phyloP scores from a whole-genome alignment of 2,329 filamentous ascomycete species.

The Trichoderma lentiforme region DNA sequence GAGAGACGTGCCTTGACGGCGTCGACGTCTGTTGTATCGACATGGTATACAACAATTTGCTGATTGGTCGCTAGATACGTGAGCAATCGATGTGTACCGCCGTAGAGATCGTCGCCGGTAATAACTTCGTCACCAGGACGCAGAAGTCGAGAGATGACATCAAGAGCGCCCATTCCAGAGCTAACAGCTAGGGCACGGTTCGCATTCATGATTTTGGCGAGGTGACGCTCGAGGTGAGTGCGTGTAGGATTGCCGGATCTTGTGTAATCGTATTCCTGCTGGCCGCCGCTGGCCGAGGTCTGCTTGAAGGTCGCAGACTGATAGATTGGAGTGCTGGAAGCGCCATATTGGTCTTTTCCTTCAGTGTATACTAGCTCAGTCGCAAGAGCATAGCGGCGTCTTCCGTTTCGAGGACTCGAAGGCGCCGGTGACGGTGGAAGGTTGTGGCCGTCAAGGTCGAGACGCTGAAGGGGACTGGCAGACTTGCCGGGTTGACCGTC shows the following conservation, averaged over 20 bases:
- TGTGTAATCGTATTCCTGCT: slow-evolving; percentile 94
- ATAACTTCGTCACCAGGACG: slow-evolving; percentile 94
- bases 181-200: slow-evolving; percentile 87
- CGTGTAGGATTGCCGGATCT: slow-evolving; percentile 95
- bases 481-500: slow-evolving; percentile 26
- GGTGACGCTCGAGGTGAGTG: slow-evolving; percentile 90
- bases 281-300: slow-evolving; percentile 71
- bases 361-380: slow-evolving; percentile 98
- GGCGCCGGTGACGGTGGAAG: slow-evolving; percentile 89
- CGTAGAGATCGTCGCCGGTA: slow-evolving; percentile 94
- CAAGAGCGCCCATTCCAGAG: slow-evolving; percentile 94
- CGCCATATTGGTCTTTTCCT: slow-evolving; percentile 92
- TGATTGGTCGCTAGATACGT: slow-evolving; percentile 88
- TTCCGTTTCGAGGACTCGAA: slow-evolving; percentile 81
- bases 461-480: slow-evolving; percentile 47
- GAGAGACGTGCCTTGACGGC: slow-evolving; percentile 66
- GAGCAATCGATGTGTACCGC: slow-evolving; percentile 87
- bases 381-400: slow-evolving; percentile 82
- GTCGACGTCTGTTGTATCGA: slow-evolving; percentile 82
- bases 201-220: slow-evolving; percentile 99
- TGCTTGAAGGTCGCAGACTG: slow-evolving; percentile 99
- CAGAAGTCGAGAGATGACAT: slow-evolving; percentile 89
- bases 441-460: slow-evolving; percentile 80
- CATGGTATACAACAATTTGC: slow-evolving; percentile 90
- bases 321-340: slow-evolving; percentile 95